These are phyloP conservation scores for Cucumis cinereus DNA, from an alignment of 306 rosid species.

Conservation along the genomic window DNA sequence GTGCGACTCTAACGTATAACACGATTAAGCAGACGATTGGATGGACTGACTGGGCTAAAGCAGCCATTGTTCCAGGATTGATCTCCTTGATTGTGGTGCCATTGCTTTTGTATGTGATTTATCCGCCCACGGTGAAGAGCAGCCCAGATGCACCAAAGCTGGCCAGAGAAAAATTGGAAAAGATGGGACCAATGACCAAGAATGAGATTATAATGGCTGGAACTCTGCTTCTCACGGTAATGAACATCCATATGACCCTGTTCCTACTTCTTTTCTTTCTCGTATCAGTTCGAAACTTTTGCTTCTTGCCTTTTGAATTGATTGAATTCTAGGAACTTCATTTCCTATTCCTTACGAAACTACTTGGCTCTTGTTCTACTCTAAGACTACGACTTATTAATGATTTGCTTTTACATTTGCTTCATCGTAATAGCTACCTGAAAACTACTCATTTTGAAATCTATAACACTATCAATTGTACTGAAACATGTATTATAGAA, in stretches of 20 bases:
- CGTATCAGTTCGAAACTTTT: neutral
- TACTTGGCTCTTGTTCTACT: neutral
- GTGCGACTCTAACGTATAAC: slow-evolving; percentile 57
- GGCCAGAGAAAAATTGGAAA: slow-evolving; percentile 70
- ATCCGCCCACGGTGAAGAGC: slow-evolving; percentile 73
- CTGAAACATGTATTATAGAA: neutral
- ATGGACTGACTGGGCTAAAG: slow-evolving; percentile 96
- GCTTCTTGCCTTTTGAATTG: neutral
- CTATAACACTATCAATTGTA: neutral
- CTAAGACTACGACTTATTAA: neutral
- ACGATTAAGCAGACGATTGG: slow-evolving; percentile 82
- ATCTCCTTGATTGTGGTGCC: slow-evolving; percentile 84
- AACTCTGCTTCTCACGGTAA: slow-evolving; percentile 85
- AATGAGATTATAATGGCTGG: slow-evolving; percentile 81
- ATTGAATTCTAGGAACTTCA: neutral
- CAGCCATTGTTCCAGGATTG: slow-evolving; percentile 80
- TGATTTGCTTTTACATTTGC: neutral
- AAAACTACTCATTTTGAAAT: neutral
- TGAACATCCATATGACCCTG: neutral
- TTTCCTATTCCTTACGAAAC: neutral
- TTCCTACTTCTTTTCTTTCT: neutral
- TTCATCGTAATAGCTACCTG: neutral
- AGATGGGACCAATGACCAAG: slow-evolving; percentile 78
- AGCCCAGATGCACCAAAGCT: slow-evolving; percentile 97
- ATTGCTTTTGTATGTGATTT: slow-evolving; percentile 55